Evolutionary conservation across 208 protist species (phyloP).

Genomic region (Spironucleus salmonicida): DNA sequence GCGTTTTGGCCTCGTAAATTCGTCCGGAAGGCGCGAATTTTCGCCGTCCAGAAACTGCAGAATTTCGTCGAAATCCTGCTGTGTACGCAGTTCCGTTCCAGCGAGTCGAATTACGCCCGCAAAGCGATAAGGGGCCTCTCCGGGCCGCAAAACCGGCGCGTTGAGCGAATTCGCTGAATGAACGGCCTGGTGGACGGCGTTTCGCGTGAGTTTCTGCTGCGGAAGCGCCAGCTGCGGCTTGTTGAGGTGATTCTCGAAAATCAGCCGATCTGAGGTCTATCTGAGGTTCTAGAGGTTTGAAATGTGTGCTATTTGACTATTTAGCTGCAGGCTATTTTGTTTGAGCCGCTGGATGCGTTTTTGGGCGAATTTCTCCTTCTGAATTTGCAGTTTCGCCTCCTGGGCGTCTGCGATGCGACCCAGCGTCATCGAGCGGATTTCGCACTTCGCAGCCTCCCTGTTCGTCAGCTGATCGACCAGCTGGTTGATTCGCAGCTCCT

Average conservation of each 20-base stretch:
- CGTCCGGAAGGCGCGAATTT: too few species aligned
- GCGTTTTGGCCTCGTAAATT: too few species aligned
- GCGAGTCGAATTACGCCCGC: constrained; percentile 12
- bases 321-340: neutral
- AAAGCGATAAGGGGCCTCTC: constrained; percentile 18
- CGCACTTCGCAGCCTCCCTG: neutral
- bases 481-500: neutral
- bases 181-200: neutral
- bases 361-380: neutral
- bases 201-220: neutral
- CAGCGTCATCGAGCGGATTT: neutral
- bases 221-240: neutral
- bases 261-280: neutral
- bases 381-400: neutral
- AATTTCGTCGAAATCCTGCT: constrained; percentile 10
- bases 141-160: constrained; percentile 2
- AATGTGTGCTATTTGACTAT: neutral
- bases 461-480: neutral
- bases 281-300: neutral
- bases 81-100: constrained; percentile 1
- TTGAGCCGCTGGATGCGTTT: neutral
- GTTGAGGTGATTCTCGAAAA: neutral
- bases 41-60: constrained; percentile 15
- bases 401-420: neutral
- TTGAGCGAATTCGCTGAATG: constrained; percentile 14